phyloP scores from a whole-genome alignment of 1,284 basidiomycete genomes.

The Xerocomus amazonicus region DNA sequence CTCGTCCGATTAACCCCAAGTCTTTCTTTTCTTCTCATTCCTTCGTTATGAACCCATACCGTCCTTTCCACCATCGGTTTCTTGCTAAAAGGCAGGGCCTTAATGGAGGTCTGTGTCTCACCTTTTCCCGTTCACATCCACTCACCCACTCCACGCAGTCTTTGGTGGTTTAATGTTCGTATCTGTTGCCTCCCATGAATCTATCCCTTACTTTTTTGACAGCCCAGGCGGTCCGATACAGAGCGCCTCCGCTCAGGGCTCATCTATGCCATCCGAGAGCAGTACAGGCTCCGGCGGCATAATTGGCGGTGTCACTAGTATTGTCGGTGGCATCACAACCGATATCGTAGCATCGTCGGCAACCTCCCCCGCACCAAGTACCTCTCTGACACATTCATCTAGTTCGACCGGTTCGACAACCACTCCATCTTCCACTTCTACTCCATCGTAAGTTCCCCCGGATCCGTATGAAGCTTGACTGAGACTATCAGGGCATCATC shows the following conservation, averaged over 20 bases:
- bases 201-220: neutral
- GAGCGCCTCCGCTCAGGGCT: neutral
- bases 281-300: neutral
- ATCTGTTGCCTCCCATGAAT: neutral
- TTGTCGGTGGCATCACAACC: constrained; percentile 13
- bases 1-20: constrained; percentile 3
- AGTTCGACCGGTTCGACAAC: constrained; percentile 30
- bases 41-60: constrained; percentile 22
- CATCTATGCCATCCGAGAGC: constrained; percentile 4
- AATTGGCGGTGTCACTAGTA: constrained; percentile 16
- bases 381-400: constrained; percentile 19
- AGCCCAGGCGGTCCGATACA: constrained; percentile 9
- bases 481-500: constrained; percentile 11
- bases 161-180: constrained; percentile 24
- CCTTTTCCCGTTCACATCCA: neutral
- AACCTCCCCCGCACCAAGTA: constrained; percentile 14
- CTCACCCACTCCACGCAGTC: constrained; percentile 11
- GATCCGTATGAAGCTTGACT: neutral
- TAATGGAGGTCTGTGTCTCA: constrained; percentile 24
- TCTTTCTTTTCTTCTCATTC: constrained; percentile 24
- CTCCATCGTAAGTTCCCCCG: constrained; percentile 21
- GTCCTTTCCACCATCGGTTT: constrained; percentile 19
- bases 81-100: constrained; percentile 32
- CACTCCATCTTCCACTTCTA: constrained; percentile 9
- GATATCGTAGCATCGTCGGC: constrained; percentile 18